Conservation (phyloP, 2,329 filamentous ascomycete genomes). For the Diplocarpon rosae region DNA sequence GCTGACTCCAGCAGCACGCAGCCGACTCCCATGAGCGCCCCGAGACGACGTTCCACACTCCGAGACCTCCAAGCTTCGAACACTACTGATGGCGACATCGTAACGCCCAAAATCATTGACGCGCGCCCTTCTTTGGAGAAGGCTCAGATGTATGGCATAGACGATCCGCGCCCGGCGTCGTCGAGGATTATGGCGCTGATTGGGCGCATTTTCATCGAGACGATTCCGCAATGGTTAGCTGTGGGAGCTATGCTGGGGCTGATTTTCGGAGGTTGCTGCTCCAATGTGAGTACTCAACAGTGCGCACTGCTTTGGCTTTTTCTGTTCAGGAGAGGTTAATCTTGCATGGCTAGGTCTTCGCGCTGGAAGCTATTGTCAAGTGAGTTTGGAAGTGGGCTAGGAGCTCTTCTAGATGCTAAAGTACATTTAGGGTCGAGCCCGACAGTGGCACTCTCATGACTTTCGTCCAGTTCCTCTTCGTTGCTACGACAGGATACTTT, state of each 20-base stretch:
- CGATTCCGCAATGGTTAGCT: conserved; percentile 51
- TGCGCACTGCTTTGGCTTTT: not conserved
- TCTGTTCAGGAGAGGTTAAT: conserved; percentile 17
- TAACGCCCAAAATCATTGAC: conserved; percentile 41
- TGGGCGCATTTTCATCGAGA: conserved; percentile 44
- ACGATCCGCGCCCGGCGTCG: conserved; percentile 39
- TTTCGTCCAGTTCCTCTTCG: conserved; percentile 81
- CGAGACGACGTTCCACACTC: conserved; percentile 35
- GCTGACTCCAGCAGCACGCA: conserved; percentile 27
- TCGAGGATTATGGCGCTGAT: conserved; percentile 40
- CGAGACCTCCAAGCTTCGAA: conserved; percentile 33
- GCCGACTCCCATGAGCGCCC: conserved; percentile 31
- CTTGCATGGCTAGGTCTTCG: conserved; percentile 61
- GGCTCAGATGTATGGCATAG: conserved; percentile 43
- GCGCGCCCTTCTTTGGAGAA: conserved; percentile 42
- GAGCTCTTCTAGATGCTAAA: conserved; percentile 5
- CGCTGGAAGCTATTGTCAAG: conserved; percentile 90
- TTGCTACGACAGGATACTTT: conserved; percentile 66
- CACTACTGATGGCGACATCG: conserved; percentile 30
- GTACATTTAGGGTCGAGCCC: conserved; percentile 57
- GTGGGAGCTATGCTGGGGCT: conserved; percentile 61
- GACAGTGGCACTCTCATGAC: conserved; percentile 81
- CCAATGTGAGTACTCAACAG: conserved; percentile 54
- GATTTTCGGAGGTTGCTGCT: conserved; percentile 93
- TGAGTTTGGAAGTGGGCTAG: conserved; percentile 35